Conservation (phyloP, 768 basidiomycete species). For the Rhizopogon salebrosus region DNA sequence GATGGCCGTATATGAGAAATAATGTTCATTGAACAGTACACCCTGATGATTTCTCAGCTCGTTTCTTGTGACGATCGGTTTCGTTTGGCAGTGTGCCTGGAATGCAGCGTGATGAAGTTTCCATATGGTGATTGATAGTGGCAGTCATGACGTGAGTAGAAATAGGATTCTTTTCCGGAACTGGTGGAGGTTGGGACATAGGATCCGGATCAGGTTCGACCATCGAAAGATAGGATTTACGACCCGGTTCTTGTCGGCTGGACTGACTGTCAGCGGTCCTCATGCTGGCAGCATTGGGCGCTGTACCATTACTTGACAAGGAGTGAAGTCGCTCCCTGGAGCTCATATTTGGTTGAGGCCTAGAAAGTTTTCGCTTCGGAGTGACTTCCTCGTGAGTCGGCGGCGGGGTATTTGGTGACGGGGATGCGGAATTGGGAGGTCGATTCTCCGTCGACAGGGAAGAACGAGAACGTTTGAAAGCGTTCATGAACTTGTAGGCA, state of each 20-base stretch:
- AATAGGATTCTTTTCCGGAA: slow-evolving; percentile 9
- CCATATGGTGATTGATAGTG: not conserved
- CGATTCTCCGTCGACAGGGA: slow-evolving; percentile 44
- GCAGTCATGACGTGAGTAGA: not conserved
- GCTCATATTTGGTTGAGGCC: slow-evolving; percentile 31
- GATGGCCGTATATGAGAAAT: not conserved
- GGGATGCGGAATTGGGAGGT: slow-evolving; percentile 23
- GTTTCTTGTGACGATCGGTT: slow-evolving; percentile 22
- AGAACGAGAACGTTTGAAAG: slow-evolving; percentile 62
- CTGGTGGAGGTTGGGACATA: slow-evolving; percentile 3
- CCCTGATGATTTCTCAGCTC: slow-evolving; percentile 19
- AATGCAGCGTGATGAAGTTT: slow-evolving; percentile 8
- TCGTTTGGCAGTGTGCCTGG: slow-evolving; percentile 8
- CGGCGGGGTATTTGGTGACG: slow-evolving; percentile 23
- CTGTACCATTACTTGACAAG: slow-evolving; percentile 53
- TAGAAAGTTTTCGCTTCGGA: slow-evolving; percentile 28
- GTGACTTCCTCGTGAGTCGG: slow-evolving; percentile 15
- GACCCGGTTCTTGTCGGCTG: slow-evolving; percentile 31
- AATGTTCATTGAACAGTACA: slow-evolving; percentile 22
- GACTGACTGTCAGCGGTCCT: slow-evolving; percentile 46
- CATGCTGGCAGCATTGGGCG: slow-evolving; percentile 47
- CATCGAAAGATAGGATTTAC: slow-evolving; percentile 31
- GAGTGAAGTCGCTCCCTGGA: slow-evolving; percentile 50
- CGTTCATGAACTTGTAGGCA: slow-evolving; percentile 60
- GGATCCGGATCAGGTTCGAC: slow-evolving; percentile 26